Evolutionary conservation across 148 eudicot genomes (phyloP), one percentile per base, ranked within the genome.

Genomic region (Rhododendron kiyosumense): DNA sequence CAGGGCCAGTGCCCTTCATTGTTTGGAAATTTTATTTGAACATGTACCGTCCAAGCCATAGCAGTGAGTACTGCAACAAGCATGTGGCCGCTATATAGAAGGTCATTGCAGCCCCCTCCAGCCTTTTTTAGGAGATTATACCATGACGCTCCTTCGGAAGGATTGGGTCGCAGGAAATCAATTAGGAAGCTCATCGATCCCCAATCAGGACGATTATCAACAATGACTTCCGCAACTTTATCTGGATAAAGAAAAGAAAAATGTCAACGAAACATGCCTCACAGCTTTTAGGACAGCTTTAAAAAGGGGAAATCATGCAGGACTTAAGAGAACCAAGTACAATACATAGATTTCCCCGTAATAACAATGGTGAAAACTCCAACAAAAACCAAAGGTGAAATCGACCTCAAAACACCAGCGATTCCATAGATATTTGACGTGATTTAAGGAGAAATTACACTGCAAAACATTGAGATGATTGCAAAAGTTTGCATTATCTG

Each of bases 61-160:
- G 99, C 99, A 49, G 99, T 95, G 22, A 95, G 90, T 36, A 93
- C 97, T 38, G 99, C 98, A 78, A 97, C 98, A 84, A 94, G 94
- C 98, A 97, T 97, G 90, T 97, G 99, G 85, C 99, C 99, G 83
- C 99, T 97, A 88, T 92, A 97, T 82, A 97, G 41, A 78, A 97
- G 98, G 91, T 97, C 99, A 86, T 97, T 97, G 94, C 99, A 97
- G 81, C 99, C 99, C 45, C 99, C 99, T 81, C 93, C 93, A 84
- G 96, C 99, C 87, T 91, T 95, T 90, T 95, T 97, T 41, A 97
- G 93, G 86, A 97, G 91, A 89, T 89, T 85, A 85, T 87, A 93
- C 98, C 98, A 95, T 32, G 95, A 88, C 59, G 97, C 79, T 15
- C 92, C 98, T 61, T 94, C 96, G 26, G 90, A 74, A 61, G 92